Evolutionary conservation across 2,329 filamentous ascomycete genomes (phyloP), one percentile per base, ranked within the genome.

Genomic region (Penicillium thymicola): DNA sequence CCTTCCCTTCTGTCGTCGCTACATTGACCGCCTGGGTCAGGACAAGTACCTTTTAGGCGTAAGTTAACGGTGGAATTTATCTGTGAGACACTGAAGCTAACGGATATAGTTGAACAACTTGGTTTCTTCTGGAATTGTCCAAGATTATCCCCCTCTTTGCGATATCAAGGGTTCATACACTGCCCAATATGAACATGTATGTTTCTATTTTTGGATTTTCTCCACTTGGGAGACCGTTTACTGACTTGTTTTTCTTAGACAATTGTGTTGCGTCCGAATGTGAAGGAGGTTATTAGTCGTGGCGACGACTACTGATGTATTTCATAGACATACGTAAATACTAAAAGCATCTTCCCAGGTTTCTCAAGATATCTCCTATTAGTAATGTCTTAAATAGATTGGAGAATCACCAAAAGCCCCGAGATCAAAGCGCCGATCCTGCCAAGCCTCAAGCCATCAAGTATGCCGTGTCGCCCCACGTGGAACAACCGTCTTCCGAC

Each of bases 91-190:
- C 3, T 10, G 16, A 36, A 36, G 41, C 69, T 78, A 65, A 78
- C 62, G 16, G 14, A 25, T 46, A 11, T 63, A 92, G 88, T 79
- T 97, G 73, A 96, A 96, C 77, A 93, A 87, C 70, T 81, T 97
- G 41, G 91, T 97, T 45, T 82, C 85, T 41, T 85, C 81, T 56
- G 92, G 91, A 57, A 89, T 97, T 65, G 90, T 97, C 42, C 90
- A 97, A 76, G 86, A 89, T 42, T 97, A 97, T 72, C 91, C 92
- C 38, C 92, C 92, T 30, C 80, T 97, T 66, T 87, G 89, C 65
- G 92, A 97, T 77, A 87, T 92, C 77, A 96, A 95, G 82, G 93
- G 93, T 57, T 95, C 90, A 27, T 96, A 96, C 75, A 95, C 92
- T 27, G 93, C 92, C 62, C 92, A 97, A 73, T 96, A 86, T 72